phyloP scores from a whole-genome alignment of 176 grass and related monocot genomes.

The Alloteropsis semialata region DNA sequence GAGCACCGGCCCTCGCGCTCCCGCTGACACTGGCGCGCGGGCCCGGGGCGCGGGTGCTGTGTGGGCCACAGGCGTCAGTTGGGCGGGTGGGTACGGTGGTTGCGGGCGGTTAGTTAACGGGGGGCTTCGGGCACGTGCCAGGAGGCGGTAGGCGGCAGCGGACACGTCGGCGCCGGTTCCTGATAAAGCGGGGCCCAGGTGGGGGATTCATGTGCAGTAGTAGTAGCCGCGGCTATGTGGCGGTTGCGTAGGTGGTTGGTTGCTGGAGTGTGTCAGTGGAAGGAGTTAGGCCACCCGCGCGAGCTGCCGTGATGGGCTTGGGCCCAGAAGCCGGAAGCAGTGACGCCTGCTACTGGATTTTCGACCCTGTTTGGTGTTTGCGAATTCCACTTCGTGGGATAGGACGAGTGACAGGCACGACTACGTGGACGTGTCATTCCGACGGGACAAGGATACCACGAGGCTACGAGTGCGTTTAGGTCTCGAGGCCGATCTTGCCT shows the following conservation, averaged over 20 bases:
- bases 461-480: neutral
- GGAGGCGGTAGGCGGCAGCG: slow-evolving; percentile 29
- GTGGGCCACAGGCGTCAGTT: neutral
- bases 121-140: slow-evolving; percentile 39
- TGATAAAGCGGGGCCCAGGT: slow-evolving; percentile 32
- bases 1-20: neutral
- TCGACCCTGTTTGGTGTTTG: neutral
- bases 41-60: fast-evolving
- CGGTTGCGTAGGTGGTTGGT: slow-evolving; percentile 40
- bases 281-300: slow-evolving; percentile 33
- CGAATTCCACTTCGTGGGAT: neutral
- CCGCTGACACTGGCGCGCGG: neutral
- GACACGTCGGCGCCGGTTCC: slow-evolving; percentile 25
- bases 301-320: neutral
- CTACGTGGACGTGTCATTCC: neutral
- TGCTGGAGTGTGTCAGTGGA: slow-evolving; percentile 15
- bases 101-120: slow-evolving; percentile 13
- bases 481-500: neutral
- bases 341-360: neutral
- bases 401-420: neutral
- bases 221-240: slow-evolving; percentile 11
- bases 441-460: neutral
- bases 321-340: neutral
- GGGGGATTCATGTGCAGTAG: neutral
- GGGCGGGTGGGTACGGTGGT: neutral